A percentile compares a stretch with the other conserved stretches of the same genome.
Evolutionary conservation across 2,329 filamentous ascomycete species (phyloP).

Genomic region (Arthrobotrys entomopaga): DNA sequence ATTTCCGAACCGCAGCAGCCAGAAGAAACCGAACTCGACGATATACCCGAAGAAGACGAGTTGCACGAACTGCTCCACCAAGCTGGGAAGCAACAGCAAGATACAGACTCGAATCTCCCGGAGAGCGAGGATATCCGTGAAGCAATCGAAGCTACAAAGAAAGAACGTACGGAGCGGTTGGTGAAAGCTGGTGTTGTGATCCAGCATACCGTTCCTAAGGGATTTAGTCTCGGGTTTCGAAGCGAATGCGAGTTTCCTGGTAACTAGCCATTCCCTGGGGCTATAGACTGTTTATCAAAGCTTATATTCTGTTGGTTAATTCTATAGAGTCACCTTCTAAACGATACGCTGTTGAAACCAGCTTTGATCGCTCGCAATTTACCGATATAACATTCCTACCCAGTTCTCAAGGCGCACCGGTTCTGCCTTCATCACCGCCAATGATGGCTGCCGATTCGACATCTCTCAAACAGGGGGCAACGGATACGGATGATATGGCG

Average conservation of each 20-base stretch:
- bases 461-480: too few relatives aligned
- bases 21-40: conserved; percentile 36
- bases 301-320: conserved; percentile 60
- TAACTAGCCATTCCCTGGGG: conserved; percentile 13
- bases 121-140: conserved; percentile 63
- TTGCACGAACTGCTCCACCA: conserved; percentile 14
- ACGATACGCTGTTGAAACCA: conserved; percentile 55
- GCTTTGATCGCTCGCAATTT: conserved; percentile 37
- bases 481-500: background rate
- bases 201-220: conserved; percentile 66
- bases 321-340: conserved; percentile 58
- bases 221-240: conserved; percentile 64
- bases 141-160: conserved; percentile 62
- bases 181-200: conserved; percentile 65
- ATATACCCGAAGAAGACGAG: conserved; percentile 52
- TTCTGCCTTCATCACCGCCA: conserved; percentile 37
- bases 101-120: conserved; percentile 17
- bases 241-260: conserved; percentile 65
- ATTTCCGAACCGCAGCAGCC: conserved; percentile 31
- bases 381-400: conserved; percentile 47
- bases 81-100: conserved; percentile 13
- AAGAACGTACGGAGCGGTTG: conserved; percentile 63
- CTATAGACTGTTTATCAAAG: background rate
- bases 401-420: conserved; percentile 38
- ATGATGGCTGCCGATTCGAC: background rate